Percentiles rank a stretch among this genome's conserved stretches.
These are phyloP conservation scores for Cronartium quercuum DNA, from an alignment of 1,284 basidiomycete species.

Conservation along the genomic window DNA sequence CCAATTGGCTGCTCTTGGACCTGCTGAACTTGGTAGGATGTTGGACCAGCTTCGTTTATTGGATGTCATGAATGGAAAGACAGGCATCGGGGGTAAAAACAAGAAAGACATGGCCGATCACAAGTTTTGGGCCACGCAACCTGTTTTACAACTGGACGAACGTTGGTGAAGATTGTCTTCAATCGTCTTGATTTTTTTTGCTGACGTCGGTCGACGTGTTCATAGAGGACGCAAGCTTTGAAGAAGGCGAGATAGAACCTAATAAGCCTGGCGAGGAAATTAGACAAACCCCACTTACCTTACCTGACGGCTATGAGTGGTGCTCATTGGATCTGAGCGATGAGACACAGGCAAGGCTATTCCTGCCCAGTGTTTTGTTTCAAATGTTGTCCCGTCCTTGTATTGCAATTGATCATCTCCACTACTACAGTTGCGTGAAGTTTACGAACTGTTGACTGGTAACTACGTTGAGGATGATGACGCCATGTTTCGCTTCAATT, in stretches of 20 bases:
- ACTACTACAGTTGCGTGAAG: slow-evolving; percentile 67
- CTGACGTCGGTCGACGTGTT: slow-evolving; percentile 45
- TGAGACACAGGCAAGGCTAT: slow-evolving; percentile 59
- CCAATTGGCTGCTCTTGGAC: slow-evolving; percentile 18
- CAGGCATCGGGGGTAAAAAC: slow-evolving; percentile 11
- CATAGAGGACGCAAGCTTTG: slow-evolving; percentile 36
- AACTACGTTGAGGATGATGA: slow-evolving; percentile 98
- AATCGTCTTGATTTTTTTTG: slow-evolving; percentile 46
- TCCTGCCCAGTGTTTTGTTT: background rate
- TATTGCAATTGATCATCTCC: background rate
- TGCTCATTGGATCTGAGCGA: slow-evolving; percentile 72
- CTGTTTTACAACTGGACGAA: slow-evolving; percentile 76
- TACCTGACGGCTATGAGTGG: slow-evolving; percentile 95
- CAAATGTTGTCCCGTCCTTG: background rate
- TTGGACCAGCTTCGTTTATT: slow-evolving; percentile 14
- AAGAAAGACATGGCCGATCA: slow-evolving; percentile 65
- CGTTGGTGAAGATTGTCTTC: slow-evolving; percentile 8
- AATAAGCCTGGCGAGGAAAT: slow-evolving; percentile 71
- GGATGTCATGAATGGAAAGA: slow-evolving; percentile 41
- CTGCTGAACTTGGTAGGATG: slow-evolving; percentile 20
- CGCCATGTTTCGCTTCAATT: slow-evolving; percentile 91
- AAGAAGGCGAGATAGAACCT: slow-evolving; percentile 82
- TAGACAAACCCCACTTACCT: slow-evolving; percentile 73
- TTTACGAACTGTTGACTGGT: slow-evolving; percentile 81
- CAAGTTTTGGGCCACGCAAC: slow-evolving; percentile 97